Evolutionary conservation across 805 yeast genomes (phyloP), one percentile per base, ranked within the genome.

Genomic region (Candida silvatica): DNA sequence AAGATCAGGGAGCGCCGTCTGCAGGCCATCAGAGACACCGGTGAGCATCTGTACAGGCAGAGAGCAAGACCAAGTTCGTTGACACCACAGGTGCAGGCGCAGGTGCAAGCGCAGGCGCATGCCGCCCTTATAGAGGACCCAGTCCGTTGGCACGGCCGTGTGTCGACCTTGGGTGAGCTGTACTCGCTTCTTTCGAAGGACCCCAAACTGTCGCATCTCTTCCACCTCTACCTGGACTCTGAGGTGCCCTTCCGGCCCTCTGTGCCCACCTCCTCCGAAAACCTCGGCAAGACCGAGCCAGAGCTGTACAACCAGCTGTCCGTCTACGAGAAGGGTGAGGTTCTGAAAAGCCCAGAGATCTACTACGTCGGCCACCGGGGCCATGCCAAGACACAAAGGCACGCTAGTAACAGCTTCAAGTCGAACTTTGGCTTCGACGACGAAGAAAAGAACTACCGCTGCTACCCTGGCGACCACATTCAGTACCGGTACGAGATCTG

Each of bases 381-480:
- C 0, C 47, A 44, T 7, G 37, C 41, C 23, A 51, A 44, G 37
- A 27, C 32, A 1, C n/a, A 9, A 4, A 55, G 49, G 30, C 37
- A 56, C 9, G 42, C 43, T 4, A 56, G 64, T 4, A 62, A 66
- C 37, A 54, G 64, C 15, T 59, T 52, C 36, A 57, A 50, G 17
- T 52, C 56, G 31, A 79, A 79, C 54, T 75, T 72, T 58, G 88
- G 87, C 0, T 82, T 78, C 53, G 94, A 83, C 50, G 92, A 84
- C 49, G 52, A 54, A 8, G 58, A 69, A 9, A 81, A 84, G 3
- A 81, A 83, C 48, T 78, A 81, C 47, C 59, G 61, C 5, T 62
- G 73, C 1, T 47, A 62, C 0, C 50, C 53, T 1, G 74, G 79
- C 8, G 95, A 84, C 49, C 95, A 85, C 43, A 70, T 85, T 29